Conservation (phyloP, 2,329 filamentous ascomycete species). For the Paecilomyces fulvus region DNA sequence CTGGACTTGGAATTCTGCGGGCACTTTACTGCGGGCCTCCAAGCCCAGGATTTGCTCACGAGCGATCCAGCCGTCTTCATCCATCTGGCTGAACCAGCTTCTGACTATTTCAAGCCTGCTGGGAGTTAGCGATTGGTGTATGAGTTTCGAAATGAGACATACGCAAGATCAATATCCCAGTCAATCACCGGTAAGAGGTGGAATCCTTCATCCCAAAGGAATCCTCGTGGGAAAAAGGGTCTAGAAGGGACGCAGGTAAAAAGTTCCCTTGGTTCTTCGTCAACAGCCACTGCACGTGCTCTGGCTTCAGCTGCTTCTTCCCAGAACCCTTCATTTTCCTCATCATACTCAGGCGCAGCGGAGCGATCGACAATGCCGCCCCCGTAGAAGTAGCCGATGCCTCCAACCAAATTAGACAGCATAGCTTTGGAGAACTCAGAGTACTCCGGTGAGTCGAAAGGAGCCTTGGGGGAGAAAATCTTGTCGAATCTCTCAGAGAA, state of each 20-base stretch:
- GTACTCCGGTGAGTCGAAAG: slow-evolving; percentile 67
- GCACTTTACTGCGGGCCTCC: slow-evolving; percentile 92
- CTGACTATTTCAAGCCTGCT: slow-evolving; percentile 67
- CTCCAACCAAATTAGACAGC: slow-evolving; percentile 88
- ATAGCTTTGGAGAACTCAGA: slow-evolving; percentile 75
- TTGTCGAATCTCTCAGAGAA: slow-evolving; percentile 69
- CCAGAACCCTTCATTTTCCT: slow-evolving; percentile 94
- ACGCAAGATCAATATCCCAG: slow-evolving; percentile 84
- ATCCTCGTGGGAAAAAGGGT: slow-evolving; percentile 92
- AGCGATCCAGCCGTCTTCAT: slow-evolving; percentile 94
- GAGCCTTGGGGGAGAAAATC: slow-evolving; percentile 63
- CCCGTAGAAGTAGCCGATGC: slow-evolving; percentile 92
- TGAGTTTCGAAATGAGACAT: slow-evolving; percentile 13
- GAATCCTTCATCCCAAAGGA: slow-evolving; percentile 97
- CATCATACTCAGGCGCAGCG: slow-evolving; percentile 85
- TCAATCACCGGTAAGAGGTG: slow-evolving; percentile 85
- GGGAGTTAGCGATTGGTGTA: slow-evolving; percentile 10
- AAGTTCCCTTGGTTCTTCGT: slow-evolving; percentile 77
- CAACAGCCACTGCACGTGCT: slow-evolving; percentile 55
- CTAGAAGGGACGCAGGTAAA: slow-evolving; percentile 88
- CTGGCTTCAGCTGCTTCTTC: slow-evolving; percentile 78
- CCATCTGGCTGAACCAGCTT: slow-evolving; percentile 95
- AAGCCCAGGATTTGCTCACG: slow-evolving; percentile 88
- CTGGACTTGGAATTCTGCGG: slow-evolving; percentile 83
- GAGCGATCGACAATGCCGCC: slow-evolving; percentile 83